Base-by-base conservation (phyloP, 306 rosid species). In the Sicyos baderoa region DNA sequence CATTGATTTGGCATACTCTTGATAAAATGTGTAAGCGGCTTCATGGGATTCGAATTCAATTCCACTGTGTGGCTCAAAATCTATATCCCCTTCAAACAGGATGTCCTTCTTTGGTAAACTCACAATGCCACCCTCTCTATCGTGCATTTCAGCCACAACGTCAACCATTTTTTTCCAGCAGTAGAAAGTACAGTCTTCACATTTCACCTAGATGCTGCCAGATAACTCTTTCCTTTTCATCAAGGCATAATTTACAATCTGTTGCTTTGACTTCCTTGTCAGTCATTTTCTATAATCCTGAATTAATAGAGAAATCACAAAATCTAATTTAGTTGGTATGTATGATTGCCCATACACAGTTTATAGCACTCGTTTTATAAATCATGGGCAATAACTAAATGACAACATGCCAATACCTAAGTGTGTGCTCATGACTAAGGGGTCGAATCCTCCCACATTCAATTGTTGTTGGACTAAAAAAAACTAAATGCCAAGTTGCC, bases 1-100 rank as follows among this genome's bases (percentile, higher is more conserved):
- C 97, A 91, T 91, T 51, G 97, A 91, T 78, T 91, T 91, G 62
- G 96, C 96, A 85, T 88, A 91, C 71, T 91, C 93, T 77, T 91
- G 96, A 71, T 86, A 88, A 81, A 91, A 88, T 53, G 88, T 72
- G 74, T 91, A 91, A 2, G 96, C 97, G 1, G 84, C 87, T 81
- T 88, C 97, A 45, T 91, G 89, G 61, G 97, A 85, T 57, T 85
- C 88, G 68, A 91, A 91, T 63, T 88, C 96, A 77, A 88, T 88
- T 58, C 96, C 97, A 81, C 58, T 77, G 75, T 78, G 84, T 3
- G 89, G 97, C 82, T 91, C 96, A 74, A 91, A 78, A 71, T 88
- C 88, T 74, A 72, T 68, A 72, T 91, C 93, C 74, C 88, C 93
- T 66, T 86, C 91, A 81, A 86, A 86, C 63, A 76, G 72, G 72